Evolutionary conservation across 202 grass and related monocot species (phyloP), one percentile per base, ranked within the genome.

Genomic region (Schoenoplectus tabernaemontani): DNA sequence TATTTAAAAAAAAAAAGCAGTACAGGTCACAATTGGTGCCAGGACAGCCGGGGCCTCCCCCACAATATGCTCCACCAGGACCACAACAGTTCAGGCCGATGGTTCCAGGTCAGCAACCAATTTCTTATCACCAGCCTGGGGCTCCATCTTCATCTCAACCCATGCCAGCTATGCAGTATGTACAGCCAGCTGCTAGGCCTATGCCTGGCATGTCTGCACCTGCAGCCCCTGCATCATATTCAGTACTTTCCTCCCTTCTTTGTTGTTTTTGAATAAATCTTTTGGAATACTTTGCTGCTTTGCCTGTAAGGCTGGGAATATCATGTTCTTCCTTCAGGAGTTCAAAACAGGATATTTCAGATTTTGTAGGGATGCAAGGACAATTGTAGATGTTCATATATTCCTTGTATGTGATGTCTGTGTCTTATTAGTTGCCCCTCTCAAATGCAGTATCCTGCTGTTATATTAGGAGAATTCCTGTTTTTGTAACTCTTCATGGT

Each of bases 151-250:
- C 86, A 77, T 91, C 89, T 38, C 93, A 97, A 88, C 79, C 84
- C n/a, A 77, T 90, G 85, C 71, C 89, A 80, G 70, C 47, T 75
- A 75, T 75, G 70, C 70, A 75, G 13, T 87, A 90, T 90, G 63
- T 39, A 66, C 92, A 95, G 80, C 88, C 84, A 39, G 60, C 71
- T 80, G 80, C 59, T 73, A 89, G 90, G 51, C 83, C 96, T 39
- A 91, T 99, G 85, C 83, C 84, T 58, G 81, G 59, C 24, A 73
- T 87, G 86, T 89, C 83, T 17, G 51, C 71, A 26, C 88, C 88
- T 83, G 90, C 89, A 76, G 89, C 85, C 0, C 88, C 96, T 70
- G 86, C 82, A 13, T 92, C 91, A 23, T 99, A 91, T 81, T 95
- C 88, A 0, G 96, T 93, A 88, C 84, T 74, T 78, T 66, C 59